Evolutionary conservation across 306 rosid genomes (phyloP), one percentile per base, ranked within the genome.

Genomic region (Alnus glutinosa): DNA sequence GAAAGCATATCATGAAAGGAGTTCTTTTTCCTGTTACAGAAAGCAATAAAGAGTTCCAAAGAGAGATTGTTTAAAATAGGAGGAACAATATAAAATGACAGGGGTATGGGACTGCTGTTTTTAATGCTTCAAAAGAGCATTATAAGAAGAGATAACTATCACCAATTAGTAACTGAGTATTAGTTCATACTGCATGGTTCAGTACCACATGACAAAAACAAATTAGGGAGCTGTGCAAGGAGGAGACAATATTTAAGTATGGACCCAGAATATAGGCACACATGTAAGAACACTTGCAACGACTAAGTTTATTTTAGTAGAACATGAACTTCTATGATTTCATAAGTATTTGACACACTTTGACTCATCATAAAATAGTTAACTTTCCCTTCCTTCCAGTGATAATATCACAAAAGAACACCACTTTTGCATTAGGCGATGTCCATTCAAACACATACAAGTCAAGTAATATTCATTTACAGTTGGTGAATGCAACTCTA

Each of bases 161-260:
- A 58, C 34, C 32, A 23, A 23, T 1, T n/a, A 58, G 19, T 19
- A 55, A 23, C 64, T 9, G 2, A 23, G n/a, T 23, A 58, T 19
- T 23, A 58, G 11, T 10, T 58, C 19, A 58, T 8, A 58, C 30
- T 58, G 63, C 14, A 58, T 4, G 5, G 32, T 23, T 9, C 32
- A 0, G 32, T 58, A 58, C 23, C 39, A 28, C 7, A 23, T 62
- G 28, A 30, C 16, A 9, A 13, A 32, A 28, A 32, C 39, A 13
- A 62, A 61, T 30, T 30, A 62, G 42, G 42, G 44, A 62, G 42
- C 12, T 32, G 64, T 30, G 2, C 9, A 48, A 23, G 9, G 5
- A 62, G 44, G 69, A 62, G 44, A 62, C 18, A 32, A 62, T 62
- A 62, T 62, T 62, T 62, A 59, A 59, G 66, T 28, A 28, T 10